A percentile compares a stretch with the other conserved stretches of the same genome.
Evolutionary conservation across 2,329 filamentous ascomycete genomes (phyloP).

Genomic region (Knufia petricola): DNA sequence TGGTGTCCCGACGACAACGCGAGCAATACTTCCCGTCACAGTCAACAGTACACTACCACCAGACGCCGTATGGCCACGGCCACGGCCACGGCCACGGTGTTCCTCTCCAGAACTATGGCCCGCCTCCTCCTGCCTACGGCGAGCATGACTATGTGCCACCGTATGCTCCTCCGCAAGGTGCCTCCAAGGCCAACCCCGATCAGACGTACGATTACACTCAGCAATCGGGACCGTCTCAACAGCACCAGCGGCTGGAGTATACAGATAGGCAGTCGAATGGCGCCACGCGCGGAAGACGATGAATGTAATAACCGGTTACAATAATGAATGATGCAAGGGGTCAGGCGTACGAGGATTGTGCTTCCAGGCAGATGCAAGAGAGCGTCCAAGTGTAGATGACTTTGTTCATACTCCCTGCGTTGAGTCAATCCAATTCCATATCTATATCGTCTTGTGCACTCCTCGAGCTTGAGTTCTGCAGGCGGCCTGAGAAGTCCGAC

Average conservation of each 20-base stretch:
- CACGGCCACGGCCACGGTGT: too few relatives aligned
- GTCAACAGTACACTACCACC: conserved; percentile 5
- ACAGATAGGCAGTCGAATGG: background rate
- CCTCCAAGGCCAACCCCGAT: conserved; percentile 24
- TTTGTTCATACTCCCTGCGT: too few relatives aligned
- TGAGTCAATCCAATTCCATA: conserved; percentile 1
- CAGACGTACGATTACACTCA: conserved; percentile 18
- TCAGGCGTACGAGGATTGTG: background rate
- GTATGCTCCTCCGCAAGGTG: conserved; percentile 22
- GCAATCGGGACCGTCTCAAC: conserved; percentile 7
- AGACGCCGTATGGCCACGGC: conserved; percentile 13
- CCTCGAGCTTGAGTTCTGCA: background rate
- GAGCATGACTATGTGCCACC: conserved; percentile 21
- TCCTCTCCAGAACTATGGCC: conserved; percentile 17
- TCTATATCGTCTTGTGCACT: background rate
- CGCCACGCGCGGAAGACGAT: background rate
- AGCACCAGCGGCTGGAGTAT: conserved; percentile 6
- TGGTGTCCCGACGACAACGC: conserved; percentile 33
- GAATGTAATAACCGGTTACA: background rate
- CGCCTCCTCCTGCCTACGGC: conserved; percentile 15
- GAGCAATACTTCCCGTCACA: conserved; percentile 22
- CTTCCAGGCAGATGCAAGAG: background rate
- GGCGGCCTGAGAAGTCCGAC: background rate
- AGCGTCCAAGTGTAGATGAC: background rate
- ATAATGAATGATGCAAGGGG: background rate